Base-by-base conservation (phyloP, 331 rosid species). In the Prunus yedoensis region DNA sequence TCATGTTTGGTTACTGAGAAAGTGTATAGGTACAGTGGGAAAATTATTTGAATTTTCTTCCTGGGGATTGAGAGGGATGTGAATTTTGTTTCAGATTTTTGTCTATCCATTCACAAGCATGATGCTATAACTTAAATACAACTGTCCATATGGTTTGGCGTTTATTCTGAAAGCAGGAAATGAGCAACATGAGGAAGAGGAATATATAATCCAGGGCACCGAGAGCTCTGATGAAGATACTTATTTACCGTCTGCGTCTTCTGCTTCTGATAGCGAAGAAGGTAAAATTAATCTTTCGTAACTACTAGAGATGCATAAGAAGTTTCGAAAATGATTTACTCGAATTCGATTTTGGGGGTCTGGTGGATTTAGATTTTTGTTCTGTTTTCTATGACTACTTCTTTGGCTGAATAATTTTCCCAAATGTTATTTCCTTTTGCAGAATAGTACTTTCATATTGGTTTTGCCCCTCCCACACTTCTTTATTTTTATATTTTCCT, bases 251-350 rank as follows among this genome's bases (percentile, higher is more conserved):
- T 71, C 28, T 23, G 2, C 66, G n/a, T 47, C n/a, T 65, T 79
- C 56, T 23, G 78, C 50, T 41, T 78, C 68, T 27, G 70, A 58
- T 23, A 52, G 70, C 45, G 85, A 78, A 60, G 79, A 70, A 70
- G 51, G 74, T 30, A 43, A 32, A 12, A 1, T 30, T 7, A 14
- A 21, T 71, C 0, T 13, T 21, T 7, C n/a, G 23, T 54, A 14
- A 35, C 63, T 13, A 20, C 41, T 35, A 35, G 41, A 6, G 30
- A 66, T 66, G 71, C 12, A 14, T 41, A 15, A 2, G 32, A 45
- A 20, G 8, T 21, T 45, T 21, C 41, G 8, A 35, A 41, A 41
- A n/a, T 28, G 12, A n/a, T n/a, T 21, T n/a, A 16, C 21, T 16
- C 20, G 71, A 32, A 28, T 69, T 45, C 7, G 32, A n/a, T 32